Evolutionary conservation across 108 stramenopile species (phyloP).

Genomic region (Nitzschia palea): DNA sequence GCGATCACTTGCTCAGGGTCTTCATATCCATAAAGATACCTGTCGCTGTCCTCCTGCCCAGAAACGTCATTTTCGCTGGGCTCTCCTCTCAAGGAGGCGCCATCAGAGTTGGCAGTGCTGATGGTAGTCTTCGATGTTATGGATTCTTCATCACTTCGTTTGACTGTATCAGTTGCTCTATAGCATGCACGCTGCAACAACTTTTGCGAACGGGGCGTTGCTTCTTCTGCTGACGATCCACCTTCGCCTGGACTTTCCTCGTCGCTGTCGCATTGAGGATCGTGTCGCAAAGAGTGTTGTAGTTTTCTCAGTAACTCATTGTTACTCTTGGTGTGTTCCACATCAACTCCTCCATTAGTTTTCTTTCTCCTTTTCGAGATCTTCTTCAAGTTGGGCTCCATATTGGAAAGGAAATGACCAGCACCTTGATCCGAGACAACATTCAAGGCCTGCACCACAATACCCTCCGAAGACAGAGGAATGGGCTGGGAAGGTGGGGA

Average conservation of each 20-base stretch:
- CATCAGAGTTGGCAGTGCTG: background rate
- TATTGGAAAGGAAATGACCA: background rate
- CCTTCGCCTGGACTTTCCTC: slow-evolving; percentile 1
- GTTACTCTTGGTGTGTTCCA: slow-evolving; percentile 31
- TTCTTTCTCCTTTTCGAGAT: slow-evolving; percentile 29
- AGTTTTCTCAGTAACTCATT: slow-evolving; percentile 32
- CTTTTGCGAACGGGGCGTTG: no score
- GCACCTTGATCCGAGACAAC: background rate
- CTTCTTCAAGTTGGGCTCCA: background rate
- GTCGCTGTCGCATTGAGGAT: background rate
- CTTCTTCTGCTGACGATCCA: background rate
- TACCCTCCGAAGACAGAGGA: background rate
- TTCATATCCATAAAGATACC: slow-evolving; percentile 24
- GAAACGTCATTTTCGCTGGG: background rate
- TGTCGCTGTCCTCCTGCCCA: background rate
- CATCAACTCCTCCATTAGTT: slow-evolving; percentile 4
- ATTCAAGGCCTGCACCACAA: slow-evolving; percentile 6
- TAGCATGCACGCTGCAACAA: no score
- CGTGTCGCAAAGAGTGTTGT: slow-evolving; percentile 10
- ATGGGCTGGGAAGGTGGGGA: slow-evolving; percentile 10
- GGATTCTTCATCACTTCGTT: background rate
- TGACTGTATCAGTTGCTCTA: background rate
- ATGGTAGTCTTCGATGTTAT: background rate
- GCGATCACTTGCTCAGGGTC: slow-evolving; percentile 12
- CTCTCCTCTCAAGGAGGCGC: background rate